Conservation (phyloP, 2,329 filamentous ascomycete species). For the Calonectria leucothoes region DNA sequence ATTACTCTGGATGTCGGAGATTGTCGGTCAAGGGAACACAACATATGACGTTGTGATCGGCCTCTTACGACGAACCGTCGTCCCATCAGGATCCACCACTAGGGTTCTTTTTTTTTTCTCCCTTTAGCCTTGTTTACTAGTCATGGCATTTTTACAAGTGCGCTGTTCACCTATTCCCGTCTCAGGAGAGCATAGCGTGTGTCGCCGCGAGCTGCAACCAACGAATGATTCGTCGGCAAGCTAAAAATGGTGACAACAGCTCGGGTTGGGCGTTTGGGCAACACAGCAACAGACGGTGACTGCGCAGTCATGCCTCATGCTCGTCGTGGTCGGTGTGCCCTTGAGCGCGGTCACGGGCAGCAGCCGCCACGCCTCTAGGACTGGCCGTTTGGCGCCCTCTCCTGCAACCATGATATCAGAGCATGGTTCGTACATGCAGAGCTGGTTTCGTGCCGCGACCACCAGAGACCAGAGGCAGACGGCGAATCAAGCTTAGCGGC, state of each 20-base stretch:
- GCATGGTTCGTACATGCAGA: not conserved
- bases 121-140: not conserved
- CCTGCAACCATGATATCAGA: conserved; percentile 14
- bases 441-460: not conserved
- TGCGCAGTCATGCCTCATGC: not conserved
- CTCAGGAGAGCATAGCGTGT: conserved; percentile 17
- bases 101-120: not conserved
- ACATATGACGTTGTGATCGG: not conserved
- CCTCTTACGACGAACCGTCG: not conserved
- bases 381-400: conserved; percentile 27
- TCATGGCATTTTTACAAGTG: not conserved
- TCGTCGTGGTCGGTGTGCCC: not conserved
- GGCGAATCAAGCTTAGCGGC: not conserved
- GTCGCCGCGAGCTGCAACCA: conserved; percentile 4
- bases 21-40: not conserved
- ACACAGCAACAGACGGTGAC: not conserved
- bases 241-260: conserved; percentile 16
- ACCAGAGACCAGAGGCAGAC: not conserved
- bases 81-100: not conserved
- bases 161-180: not conserved
- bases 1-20: not conserved
- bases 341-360: conserved; percentile 22
- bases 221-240: conserved; percentile 6
- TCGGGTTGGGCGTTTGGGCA: not conserved
- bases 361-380: conserved; percentile 28